Evolutionary conservation across 257 asterid species (phyloP).

Genomic region (Osmanthus fragrans): DNA sequence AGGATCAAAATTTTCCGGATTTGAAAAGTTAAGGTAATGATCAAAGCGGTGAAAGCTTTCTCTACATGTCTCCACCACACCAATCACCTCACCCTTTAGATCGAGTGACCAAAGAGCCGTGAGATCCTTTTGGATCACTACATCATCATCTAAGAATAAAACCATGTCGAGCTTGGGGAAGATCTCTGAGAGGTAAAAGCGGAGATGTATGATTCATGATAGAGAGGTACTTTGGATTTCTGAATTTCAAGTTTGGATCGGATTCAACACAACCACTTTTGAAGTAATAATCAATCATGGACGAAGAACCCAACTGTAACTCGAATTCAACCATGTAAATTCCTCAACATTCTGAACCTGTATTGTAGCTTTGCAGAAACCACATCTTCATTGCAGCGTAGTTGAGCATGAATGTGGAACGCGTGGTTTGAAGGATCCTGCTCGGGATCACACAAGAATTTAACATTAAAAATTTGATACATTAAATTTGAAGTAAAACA

Average conservation of each 20-base stretch:
- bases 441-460: neutral
- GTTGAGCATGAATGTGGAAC: constrained; percentile 50
- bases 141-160: constrained; percentile 54
- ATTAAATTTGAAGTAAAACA: neutral
- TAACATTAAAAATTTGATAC: constrained; percentile 9
- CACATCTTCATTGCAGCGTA: constrained; percentile 58
- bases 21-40: constrained; percentile 55
- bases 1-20: constrained; percentile 48
- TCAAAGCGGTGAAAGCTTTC: constrained; percentile 54
- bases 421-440: constrained; percentile 61
- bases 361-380: constrained; percentile 48
- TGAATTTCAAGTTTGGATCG: constrained; percentile 46
- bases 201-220: constrained; percentile 63
- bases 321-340: constrained; percentile 54
- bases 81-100: constrained; percentile 45
- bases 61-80: constrained; percentile 43
- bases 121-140: constrained; percentile 58
- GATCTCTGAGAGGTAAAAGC: constrained; percentile 57
- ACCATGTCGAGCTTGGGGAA: constrained; percentile 54
- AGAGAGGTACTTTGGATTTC: constrained; percentile 62
- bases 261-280: constrained; percentile 39
- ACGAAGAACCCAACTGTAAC: constrained; percentile 43
- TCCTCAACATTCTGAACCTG: constrained; percentile 54
- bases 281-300: constrained; percentile 54
- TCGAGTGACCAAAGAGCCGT: constrained; percentile 45